These are phyloP conservation scores for Spiraea crenata DNA, from an alignment of 331 rosid species.

Conservation along the genomic window DNA sequence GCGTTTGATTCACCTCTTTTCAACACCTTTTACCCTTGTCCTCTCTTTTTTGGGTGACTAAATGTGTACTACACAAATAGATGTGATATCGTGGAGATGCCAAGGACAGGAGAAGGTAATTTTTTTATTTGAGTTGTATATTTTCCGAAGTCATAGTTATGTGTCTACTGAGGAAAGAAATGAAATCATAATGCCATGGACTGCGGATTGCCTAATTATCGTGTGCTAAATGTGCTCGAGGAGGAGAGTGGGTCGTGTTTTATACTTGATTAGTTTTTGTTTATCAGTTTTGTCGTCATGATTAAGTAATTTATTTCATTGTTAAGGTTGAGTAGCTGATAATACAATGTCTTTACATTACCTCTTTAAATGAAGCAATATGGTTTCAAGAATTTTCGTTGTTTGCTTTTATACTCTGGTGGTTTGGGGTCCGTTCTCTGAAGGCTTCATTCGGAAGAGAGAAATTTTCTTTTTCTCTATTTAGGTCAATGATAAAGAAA, in stretches of 20 bases:
- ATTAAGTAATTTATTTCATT: conserved; percentile 26
- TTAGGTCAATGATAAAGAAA: too few relatives aligned
- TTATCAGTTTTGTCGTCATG: conserved; percentile 9
- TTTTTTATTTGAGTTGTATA: conserved; percentile 62
- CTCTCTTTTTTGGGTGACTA: conserved; percentile 37
- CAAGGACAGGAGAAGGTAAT: conserved; percentile 42
- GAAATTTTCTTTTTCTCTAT: too few relatives aligned
- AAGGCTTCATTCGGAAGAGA: too few relatives aligned
- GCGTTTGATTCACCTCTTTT: neutral
- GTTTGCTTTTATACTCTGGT: too few relatives aligned
- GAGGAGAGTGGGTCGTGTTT: conserved; percentile 30
- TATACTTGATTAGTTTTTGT: conserved; percentile 31
- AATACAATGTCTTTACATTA: conserved; percentile 16
- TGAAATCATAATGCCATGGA: conserved; percentile 61
- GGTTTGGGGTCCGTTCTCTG: too few relatives aligned
- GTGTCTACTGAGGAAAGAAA: conserved; percentile 67
- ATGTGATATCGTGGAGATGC: conserved; percentile 57
- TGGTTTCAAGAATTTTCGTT: too few relatives aligned
- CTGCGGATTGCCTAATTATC: conserved; percentile 24
- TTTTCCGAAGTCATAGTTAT: conserved; percentile 60
- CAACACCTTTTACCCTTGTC: conserved; percentile 28
- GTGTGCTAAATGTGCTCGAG: conserved; percentile 7
- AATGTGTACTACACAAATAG: conserved; percentile 47
- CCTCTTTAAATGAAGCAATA: neutral
- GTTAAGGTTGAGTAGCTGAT: conserved; percentile 26